Percentiles rank a stretch among this genome's conserved stretches.
Evolutionary conservation across 2,329 filamentous ascomycete genomes (phyloP).

Genomic region (Trichoderma arundinaceum): DNA sequence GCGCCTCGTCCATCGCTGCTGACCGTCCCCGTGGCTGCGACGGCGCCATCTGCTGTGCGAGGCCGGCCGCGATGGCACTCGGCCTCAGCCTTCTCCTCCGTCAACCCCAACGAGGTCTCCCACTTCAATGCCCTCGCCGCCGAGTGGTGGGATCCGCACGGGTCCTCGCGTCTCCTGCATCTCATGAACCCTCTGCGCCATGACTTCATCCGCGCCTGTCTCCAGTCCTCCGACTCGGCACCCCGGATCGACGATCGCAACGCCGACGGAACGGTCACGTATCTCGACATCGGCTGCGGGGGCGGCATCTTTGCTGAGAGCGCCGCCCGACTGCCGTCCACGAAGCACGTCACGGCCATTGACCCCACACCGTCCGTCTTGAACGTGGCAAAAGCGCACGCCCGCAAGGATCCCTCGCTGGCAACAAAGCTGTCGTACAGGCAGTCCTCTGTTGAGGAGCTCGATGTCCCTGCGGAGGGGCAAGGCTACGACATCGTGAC

Average conservation of each 20-base stretch:
- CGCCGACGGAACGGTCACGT: slow-evolving; percentile 56
- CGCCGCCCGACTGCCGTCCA: slow-evolving; percentile 70
- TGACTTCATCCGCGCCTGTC: slow-evolving; percentile 82
- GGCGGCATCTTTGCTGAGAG: slow-evolving; percentile 96
- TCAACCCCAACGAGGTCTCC: slow-evolving; percentile 86
- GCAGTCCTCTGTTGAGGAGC: slow-evolving; percentile 76
- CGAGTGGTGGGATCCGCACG: slow-evolving; percentile 96
- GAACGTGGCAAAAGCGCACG: slow-evolving; percentile 76
- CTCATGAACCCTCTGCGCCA: slow-evolving; percentile 98
- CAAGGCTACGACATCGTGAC: slow-evolving; percentile 77
- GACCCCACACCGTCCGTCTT: slow-evolving; percentile 79
- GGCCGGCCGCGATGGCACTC: slow-evolving; percentile 34
- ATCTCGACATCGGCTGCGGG: slow-evolving; percentile 93
- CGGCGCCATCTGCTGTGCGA: not conserved
- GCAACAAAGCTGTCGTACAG: slow-evolving; percentile 70
- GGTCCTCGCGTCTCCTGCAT: slow-evolving; percentile 88
- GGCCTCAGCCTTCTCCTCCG: slow-evolving; percentile 61
- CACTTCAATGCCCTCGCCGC: slow-evolving; percentile 95
- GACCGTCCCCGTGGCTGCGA: not conserved
- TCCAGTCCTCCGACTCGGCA: slow-evolving; percentile 51
- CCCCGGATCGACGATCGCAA: slow-evolving; percentile 46
- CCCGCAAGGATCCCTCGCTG: slow-evolving; percentile 73
- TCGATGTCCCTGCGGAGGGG: slow-evolving; percentile 51
- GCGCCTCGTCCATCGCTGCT: slow-evolving; percentile 7
- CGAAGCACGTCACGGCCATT: slow-evolving; percentile 71